Base-by-base conservation (phyloP, 768 basidiomycete species). In the Suillus luteus region DNA sequence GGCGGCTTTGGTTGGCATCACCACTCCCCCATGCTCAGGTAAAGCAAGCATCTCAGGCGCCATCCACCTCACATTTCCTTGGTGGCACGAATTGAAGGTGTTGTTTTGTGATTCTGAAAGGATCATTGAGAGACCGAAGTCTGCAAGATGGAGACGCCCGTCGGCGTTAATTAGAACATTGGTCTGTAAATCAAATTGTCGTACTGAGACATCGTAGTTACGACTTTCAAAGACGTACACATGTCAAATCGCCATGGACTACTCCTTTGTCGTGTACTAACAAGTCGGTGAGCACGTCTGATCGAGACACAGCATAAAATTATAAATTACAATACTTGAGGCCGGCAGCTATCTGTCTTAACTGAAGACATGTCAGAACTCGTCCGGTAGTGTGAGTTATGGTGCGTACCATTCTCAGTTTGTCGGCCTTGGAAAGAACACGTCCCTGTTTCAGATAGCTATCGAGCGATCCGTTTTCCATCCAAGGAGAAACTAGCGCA, bases 71-170 rank as follows among this genome's bases (percentile, higher is more conserved):
- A 73, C 70, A 17, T 78, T 80, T 12, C 71, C 73, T 27, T 75
- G 76, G 12, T 51, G 46, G n/a, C 19, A 63, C 1, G 74, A 64
- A 33, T 70, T 66, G 24, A 71, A 75, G 2, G 79, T 77, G 6
- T 77, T 75, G 59, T 75, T 78, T 8, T 79, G 75, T 17, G 72
- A 69, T 44, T 67, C 66, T 52, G 76, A 76, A 24, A 79, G 60
- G 7, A 80, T 72, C 48, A 73, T 70, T 0, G 80, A 76, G 35
- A 81, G 70, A 40, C 81, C 80, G 60, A 81, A 81, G 62, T 81
- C 79, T 8, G 79, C 64, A 49, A 81, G 64, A 40, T 69, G 62
- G 3, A 76, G 77, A 8, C 75, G 67, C 31, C 70, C 66, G 5
- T 61, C 54, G 60, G 79, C 77, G 49, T 62, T 67, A 5, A 81